Evolutionary conservation across 2,329 filamentous ascomycete species (phyloP), one percentile per base, ranked within the genome.

Genomic region (Diaporthe destruens): DNA sequence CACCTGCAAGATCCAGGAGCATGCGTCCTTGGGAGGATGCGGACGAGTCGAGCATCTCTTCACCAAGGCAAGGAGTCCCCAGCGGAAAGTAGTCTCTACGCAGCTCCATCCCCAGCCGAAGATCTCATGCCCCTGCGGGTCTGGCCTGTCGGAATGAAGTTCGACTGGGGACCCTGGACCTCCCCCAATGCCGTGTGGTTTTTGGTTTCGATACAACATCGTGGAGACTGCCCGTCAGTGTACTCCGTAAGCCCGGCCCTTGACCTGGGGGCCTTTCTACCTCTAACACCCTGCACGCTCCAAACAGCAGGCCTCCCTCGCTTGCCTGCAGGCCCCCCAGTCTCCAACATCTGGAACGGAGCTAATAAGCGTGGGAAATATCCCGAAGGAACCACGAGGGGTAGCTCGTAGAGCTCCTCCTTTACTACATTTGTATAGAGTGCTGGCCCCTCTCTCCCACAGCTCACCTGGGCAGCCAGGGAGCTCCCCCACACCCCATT

Each of bases 181-280:
- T 39, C 18, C 61, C 44, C 44, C 34, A 29, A 14, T 29, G 57
- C 44, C 36, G 42, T 55, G n/a, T 59, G 59, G 69, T 71, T 67
- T 67, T 71, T 73, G 61, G 55, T 47, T 67, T 71, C 55, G 69
- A 73, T 61, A 63, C 54, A 63, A 54, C 20, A 71, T 66, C 69
- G 54, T 72, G 57, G 63, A 49, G 63, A 69, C 55, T 51, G 42
- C 47, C 71, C 53, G 36, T 73, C 54, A 44, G 69, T 68, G 55
- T n/a, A n/a, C n/a, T n/a, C n/a, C n/a, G n/a, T 71, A 69, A 72
- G 68, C 65, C 49, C 23, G 29, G 57, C 69, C 72, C 72, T 59
- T 69, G 72, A 51, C n/a, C 36, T 12, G 61, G 44, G 44, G 61
- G 12, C 47, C 61, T 66, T 39, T 66, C 32, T 53, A 66, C 47